These are phyloP conservation scores for Botryotinia calthae DNA, from an alignment of 2,329 filamentous ascomycete species.

Conservation along the genomic window DNA sequence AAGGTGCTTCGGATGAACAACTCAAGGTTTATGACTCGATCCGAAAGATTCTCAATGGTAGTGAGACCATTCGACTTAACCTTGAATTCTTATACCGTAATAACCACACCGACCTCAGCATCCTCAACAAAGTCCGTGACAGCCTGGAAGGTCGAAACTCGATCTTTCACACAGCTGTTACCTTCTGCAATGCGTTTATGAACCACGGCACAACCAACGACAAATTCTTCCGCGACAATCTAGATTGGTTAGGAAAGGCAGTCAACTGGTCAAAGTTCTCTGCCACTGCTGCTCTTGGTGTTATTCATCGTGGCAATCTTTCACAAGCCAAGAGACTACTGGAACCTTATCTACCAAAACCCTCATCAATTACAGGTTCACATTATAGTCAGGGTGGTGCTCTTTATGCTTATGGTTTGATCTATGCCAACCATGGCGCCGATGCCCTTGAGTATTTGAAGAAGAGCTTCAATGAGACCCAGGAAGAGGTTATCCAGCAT, in stretches of 20 bases:
- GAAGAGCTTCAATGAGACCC: conserved; percentile 69
- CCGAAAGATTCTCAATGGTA: conserved; percentile 73
- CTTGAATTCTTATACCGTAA: conserved; percentile 95
- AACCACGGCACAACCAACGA: conserved; percentile 97
- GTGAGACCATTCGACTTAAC: conserved; percentile 90
- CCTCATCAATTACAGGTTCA: conserved; percentile 74
- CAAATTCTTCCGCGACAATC: conserved; percentile 96
- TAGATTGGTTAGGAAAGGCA: conserved; percentile 97
- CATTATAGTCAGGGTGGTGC: conserved; percentile 96
- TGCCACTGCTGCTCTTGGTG: conserved; percentile 90
- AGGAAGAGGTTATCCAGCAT: conserved; percentile 94
- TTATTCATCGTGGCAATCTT: conserved; percentile 94
- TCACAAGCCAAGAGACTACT: conserved; percentile 90
- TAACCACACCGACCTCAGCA: conserved; percentile 86
- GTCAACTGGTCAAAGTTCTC: conserved; percentile 99
- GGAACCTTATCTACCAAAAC: conserved; percentile 87
- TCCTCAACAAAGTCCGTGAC: conserved; percentile 94
- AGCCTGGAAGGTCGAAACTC: conserved; percentile 94
- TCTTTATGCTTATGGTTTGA: conserved; percentile 89
- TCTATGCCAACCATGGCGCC: conserved; percentile 95
- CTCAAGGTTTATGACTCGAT: conserved; percentile 61
- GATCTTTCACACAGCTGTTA: conserved; percentile 97
- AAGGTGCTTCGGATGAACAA: conserved; percentile 48
- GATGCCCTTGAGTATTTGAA: conserved; percentile 81
- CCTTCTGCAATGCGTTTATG: conserved; percentile 98